Conservation (phyloP, 1,284 basidiomycete genomes). For the Ustilago lituana region DNA sequence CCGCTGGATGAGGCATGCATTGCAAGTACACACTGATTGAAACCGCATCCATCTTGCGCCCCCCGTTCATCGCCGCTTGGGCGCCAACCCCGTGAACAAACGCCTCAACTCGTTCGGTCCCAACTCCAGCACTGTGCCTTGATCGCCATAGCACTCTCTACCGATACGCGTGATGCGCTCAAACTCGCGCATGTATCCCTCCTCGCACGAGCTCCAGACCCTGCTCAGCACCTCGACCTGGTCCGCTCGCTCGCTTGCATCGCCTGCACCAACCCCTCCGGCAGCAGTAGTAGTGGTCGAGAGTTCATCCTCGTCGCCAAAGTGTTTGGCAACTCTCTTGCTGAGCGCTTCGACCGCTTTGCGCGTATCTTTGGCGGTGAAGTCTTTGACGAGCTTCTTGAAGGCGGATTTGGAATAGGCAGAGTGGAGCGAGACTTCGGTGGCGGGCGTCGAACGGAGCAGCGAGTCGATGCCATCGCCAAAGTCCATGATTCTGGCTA, state of each 20-base stretch:
- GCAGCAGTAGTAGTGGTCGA: not conserved
- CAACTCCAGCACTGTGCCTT: slow-evolving; percentile 23
- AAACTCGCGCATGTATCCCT: slow-evolving; percentile 43
- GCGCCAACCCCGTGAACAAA: slow-evolving; percentile 27
- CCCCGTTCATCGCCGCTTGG: slow-evolving; percentile 12
- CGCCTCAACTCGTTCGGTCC: slow-evolving; percentile 26
- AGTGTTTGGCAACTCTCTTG: slow-evolving; percentile 95
- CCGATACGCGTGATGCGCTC: slow-evolving; percentile 35
- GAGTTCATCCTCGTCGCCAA: slow-evolving; percentile 73
- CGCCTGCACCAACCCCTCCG: not conserved
- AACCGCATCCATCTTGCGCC: no score
- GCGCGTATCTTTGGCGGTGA: slow-evolving; percentile 84
- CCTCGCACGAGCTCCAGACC: slow-evolving; percentile 51
- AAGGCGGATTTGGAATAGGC: slow-evolving; percentile 80
- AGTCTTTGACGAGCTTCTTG: slow-evolving; percentile 87
- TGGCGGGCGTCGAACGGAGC: slow-evolving; percentile 80
- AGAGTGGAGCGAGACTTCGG: slow-evolving; percentile 80
- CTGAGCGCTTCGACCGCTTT: slow-evolving; percentile 83
- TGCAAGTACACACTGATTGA: no score
- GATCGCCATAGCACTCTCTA: slow-evolving; percentile 49
- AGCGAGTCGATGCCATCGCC: slow-evolving; percentile 90
- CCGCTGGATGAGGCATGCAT: no score
- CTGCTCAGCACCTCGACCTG: slow-evolving; percentile 35
- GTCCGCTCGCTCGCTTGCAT: slow-evolving; percentile 3
- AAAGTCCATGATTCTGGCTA: slow-evolving; percentile 89